Percentiles rank a stretch among this genome's conserved stretches.
Evolutionary conservation across 1,284 basidiomycete genomes (phyloP).

Genomic region (Lentinula novae-zelandiae): DNA sequence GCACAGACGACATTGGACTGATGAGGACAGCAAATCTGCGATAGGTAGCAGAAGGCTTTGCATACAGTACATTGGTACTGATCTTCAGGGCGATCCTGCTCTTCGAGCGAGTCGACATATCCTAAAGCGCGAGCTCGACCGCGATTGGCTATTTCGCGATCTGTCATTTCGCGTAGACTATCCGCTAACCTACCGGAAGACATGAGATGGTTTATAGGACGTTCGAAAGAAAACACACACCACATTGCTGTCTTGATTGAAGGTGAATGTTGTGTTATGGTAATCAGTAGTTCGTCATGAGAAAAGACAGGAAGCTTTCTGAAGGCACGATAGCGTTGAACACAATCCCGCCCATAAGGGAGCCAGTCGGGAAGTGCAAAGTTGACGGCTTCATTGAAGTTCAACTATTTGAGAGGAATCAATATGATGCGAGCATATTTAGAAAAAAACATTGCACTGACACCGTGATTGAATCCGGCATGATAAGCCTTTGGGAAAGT

Average conservation of each 20-base stretch:
- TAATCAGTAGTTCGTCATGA: conserved; percentile 94
- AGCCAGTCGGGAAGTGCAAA: conserved; percentile 98
- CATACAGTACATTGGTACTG: conserved; percentile 95
- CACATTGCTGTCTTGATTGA: conserved; percentile 93
- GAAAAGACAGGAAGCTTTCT: conserved; percentile 96
- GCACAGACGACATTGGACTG: conserved; percentile 80
- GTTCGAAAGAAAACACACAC: conserved; percentile 42
- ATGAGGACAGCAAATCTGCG: conserved; percentile 84
- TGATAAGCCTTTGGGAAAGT: conserved; percentile 99
- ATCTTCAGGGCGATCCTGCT: conserved; percentile 83
- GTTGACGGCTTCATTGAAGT: conserved; percentile 99
- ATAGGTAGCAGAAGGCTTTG: conserved; percentile 95
- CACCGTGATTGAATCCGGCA: conserved; percentile 97
- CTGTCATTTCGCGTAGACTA: conserved; percentile 85
- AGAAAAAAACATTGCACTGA: conserved; percentile 37
- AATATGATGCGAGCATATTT: conserved; percentile 15
- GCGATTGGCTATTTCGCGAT: conserved; percentile 76
- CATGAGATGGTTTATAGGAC: conserved; percentile 14
- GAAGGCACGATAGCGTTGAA: conserved; percentile 85
- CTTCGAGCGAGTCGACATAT: conserved; percentile 69
- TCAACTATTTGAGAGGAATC: conserved; percentile 55
- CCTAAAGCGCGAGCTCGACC: conserved; percentile 52
- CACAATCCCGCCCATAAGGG: conserved; percentile 81
- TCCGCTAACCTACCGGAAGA: conserved; percentile 67
- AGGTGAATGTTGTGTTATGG: conserved; percentile 90